Percentiles rank a stretch among this genome's conserved stretches.
Evolutionary conservation across 2,329 filamentous ascomycete species (phyloP).

Genomic region (Arthrinium phaeospermum): DNA sequence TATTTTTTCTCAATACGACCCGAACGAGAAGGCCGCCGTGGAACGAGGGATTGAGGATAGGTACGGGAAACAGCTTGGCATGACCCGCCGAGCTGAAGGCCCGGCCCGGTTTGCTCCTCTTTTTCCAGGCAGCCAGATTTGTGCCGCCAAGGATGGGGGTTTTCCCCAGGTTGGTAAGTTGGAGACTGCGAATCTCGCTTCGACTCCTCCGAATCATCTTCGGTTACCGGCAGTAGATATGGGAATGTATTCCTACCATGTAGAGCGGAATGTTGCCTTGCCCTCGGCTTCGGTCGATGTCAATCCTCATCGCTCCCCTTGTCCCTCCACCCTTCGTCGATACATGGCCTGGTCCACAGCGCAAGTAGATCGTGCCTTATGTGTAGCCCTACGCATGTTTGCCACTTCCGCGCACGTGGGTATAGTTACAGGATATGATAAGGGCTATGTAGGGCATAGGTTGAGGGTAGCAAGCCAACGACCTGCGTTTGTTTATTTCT

Average conservation of each 20-base stretch:
- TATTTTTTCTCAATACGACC: background rate
- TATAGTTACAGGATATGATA: too few species aligned
- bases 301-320: too few species aligned
- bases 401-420: background rate
- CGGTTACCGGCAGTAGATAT: background rate
- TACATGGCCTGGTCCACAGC: background rate
- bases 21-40: background rate
- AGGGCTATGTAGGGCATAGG: too few species aligned
- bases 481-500: too few species aligned
- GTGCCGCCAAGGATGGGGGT: background rate
- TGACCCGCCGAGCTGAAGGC: background rate
- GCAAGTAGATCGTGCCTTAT: background rate
- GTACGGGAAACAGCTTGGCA: too few species aligned
- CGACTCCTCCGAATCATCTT: background rate
- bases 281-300: background rate
- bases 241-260: background rate
- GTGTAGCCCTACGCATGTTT: background rate
- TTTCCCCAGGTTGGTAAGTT: background rate
- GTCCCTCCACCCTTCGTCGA: background rate
- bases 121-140: background rate
- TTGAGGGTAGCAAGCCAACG: too few species aligned
- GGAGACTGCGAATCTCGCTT: background rate
- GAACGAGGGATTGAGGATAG: background rate
- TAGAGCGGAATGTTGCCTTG: background rate
- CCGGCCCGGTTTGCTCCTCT: background rate